Base-by-base conservation (phyloP, 2,329 filamentous ascomycete genomes). In the Triangularia setosa region DNA sequence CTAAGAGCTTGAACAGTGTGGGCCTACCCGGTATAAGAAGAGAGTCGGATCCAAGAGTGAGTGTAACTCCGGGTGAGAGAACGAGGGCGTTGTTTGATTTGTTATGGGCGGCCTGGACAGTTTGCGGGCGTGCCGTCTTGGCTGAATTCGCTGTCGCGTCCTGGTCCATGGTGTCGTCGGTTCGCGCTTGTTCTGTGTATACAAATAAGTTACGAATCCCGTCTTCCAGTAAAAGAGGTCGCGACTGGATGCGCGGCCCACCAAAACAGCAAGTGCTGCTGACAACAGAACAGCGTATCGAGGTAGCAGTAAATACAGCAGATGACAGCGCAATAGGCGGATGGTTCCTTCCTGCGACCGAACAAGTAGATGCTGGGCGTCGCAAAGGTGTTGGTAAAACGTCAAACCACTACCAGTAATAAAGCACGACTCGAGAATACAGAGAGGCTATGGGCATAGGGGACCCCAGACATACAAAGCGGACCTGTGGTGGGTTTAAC, bases 21-120 rank as follows among this genome's bases (percentile, higher is more conserved):
- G 52, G 40, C 64, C 14, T 69, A 69, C 69, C 65, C n/a, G 68
- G 65, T 23, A 71, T 28, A 40, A 69, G 53, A 14, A 71, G 59
- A 7, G 63, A 66, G 60, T 69, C 65, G n/a, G 58, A 25, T n/a
- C 61, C 67, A 14, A 70, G 63, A 6, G 67, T 69, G 61, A 71
- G 66, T 3, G 64, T 69, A 9, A 70, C 65, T 12, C 63, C 62
- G 3, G 68, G 64, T 12, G 68, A 67, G 57, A 71, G 68, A 11
- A 64, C 55, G 14, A 71, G 67, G 8, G 68, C 66, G 18, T 58
- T 25, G 28, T 63, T 54, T 8, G 16, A 16, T 12, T 52, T 56
- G 23, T 33, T 9, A 12, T 11, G 9, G 16, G 5, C 24, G 25
- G 25, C 5, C 28, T 58, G 11, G 27, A 28, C 3, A 30, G 14